Evolutionary conservation across 805 yeast species (phyloP).

Genomic region (Hanseniaspora nectarophila): DNA sequence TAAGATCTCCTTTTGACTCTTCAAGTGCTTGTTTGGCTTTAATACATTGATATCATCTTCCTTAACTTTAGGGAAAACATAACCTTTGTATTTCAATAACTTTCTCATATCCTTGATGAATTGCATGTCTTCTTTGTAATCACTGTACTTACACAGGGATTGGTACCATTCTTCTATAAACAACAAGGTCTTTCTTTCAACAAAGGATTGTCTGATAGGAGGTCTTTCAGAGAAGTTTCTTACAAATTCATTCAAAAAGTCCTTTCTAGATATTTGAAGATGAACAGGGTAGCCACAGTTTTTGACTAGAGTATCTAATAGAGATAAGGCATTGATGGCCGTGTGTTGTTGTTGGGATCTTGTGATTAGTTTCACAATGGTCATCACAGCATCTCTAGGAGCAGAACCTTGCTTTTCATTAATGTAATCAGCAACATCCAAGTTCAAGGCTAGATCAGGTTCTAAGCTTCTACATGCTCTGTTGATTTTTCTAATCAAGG

Average conservation of each 20-base stretch:
- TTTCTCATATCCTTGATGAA: constrained; percentile 94
- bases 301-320: constrained; percentile 81
- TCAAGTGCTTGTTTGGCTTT: constrained; percentile 76
- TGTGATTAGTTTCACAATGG: constrained; percentile 61
- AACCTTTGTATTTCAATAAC: constrained; percentile 77
- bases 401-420: constrained; percentile 83
- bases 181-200: constrained; percentile 74
- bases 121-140: constrained; percentile 83
- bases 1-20: constrained; percentile 80
- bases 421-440: constrained; percentile 87
- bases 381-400: constrained; percentile 85
- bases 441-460: constrained; percentile 77
- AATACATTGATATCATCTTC: constrained; percentile 86
- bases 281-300: constrained; percentile 98
- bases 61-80: constrained; percentile 81
- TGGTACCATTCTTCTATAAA: constrained; percentile 96
- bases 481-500: constrained; percentile 36
- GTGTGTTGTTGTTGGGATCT: constrained; percentile 77
- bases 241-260: constrained; percentile 84
- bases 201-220: constrained; percentile 67
- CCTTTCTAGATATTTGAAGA: constrained; percentile 86
- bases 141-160: constrained; percentile 79
- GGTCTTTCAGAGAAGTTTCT: constrained; percentile 91
- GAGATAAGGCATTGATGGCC: constrained; percentile 66
- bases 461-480: constrained; percentile 87